Evolutionary conservation across 805 yeast species (phyloP).

Genomic region (Cyberlindnera euphorbiae): DNA sequence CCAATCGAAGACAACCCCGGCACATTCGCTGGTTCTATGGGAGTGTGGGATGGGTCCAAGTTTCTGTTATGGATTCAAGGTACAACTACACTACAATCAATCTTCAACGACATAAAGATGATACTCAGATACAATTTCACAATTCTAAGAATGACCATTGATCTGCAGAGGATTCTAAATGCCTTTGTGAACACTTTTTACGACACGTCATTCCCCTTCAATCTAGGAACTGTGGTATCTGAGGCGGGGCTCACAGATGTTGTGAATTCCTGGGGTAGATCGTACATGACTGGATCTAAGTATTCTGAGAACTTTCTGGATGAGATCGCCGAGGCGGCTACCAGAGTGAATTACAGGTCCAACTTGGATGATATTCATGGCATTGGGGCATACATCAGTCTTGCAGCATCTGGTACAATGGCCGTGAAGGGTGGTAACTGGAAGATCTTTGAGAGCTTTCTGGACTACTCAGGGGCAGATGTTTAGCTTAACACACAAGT

Average conservation of each 20-base stretch:
- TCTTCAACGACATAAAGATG: slow-evolving; percentile 17
- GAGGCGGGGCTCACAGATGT: slow-evolving; percentile 23
- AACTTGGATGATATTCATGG: slow-evolving; percentile 39
- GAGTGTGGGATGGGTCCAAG: slow-evolving; percentile 35
- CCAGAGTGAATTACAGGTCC: slow-evolving; percentile 42
- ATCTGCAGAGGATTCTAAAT: slow-evolving; percentile 19
- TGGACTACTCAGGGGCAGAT: slow-evolving; percentile 31
- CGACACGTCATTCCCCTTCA: slow-evolving; percentile 35
- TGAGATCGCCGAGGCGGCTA: slow-evolving; percentile 35
- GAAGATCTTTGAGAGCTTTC: slow-evolving; percentile 37
- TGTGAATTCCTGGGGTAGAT: slow-evolving; percentile 24
- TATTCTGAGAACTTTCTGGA: slow-evolving; percentile 25
- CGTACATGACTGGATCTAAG: slow-evolving; percentile 21
- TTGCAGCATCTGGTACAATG: slow-evolving; percentile 33
- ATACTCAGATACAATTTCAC: slow-evolving; percentile 30
- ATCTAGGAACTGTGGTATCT: slow-evolving; percentile 2
- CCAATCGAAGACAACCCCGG: slow-evolving; percentile 6
- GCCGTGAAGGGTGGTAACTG: slow-evolving; percentile 42
- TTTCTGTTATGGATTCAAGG: slow-evolving; percentile 18
- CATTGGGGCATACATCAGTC: slow-evolving; percentile 35
- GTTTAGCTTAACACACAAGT: slow-evolving; percentile 29
- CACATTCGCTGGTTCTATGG: slow-evolving; percentile 20
- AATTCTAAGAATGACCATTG: slow-evolving; percentile 20
- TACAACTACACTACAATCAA: not conserved
- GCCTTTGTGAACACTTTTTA: slow-evolving; percentile 29